Conservation (phyloP, 1,284 basidiomycete genomes). For the Retiboletus flavoniger region DNA sequence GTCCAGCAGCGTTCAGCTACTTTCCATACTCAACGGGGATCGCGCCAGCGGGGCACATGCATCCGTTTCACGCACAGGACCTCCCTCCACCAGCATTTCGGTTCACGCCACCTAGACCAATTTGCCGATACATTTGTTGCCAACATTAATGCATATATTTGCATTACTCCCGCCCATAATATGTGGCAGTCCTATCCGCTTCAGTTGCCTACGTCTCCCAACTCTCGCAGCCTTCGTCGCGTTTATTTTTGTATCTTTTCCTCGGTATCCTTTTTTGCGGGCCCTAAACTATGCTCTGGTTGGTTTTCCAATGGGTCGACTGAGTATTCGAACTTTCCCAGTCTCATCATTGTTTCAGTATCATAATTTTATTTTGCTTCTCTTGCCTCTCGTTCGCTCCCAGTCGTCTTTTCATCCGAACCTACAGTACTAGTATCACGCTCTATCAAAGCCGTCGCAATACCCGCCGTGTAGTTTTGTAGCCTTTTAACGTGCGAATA, state of each 20-base stretch:
- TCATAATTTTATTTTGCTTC: constrained; percentile 34
- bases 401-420: constrained; percentile 14
- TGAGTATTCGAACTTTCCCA: constrained; percentile 25
- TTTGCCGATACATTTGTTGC: constrained; percentile 2
- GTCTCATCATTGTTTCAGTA: constrained; percentile 26
- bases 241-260: constrained; percentile 17
- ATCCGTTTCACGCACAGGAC: constrained; percentile 12
- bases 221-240: constrained; percentile 3
- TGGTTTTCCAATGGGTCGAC: constrained; percentile 25
- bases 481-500: constrained; percentile 23
- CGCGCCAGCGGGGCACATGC: constrained; percentile 13
- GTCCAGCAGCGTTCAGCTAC: constrained; percentile 33
- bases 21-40: constrained; percentile 38
- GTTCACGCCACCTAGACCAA: constrained; percentile 29
- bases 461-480: constrained; percentile 40
- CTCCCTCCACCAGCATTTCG: constrained; percentile 14
- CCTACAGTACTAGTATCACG: constrained; percentile 37
- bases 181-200: constrained; percentile 8
- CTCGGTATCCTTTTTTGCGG: constrained; percentile 13
- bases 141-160: constrained; percentile 21
- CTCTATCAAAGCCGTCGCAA: constrained; percentile 28
- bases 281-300: constrained; percentile 22
- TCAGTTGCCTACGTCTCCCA: background rate
- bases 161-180: constrained; percentile 14
- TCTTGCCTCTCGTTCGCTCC: constrained; percentile 21